These are phyloP conservation scores for Hyaloscypha finlandica DNA, from an alignment of 495 filamentous ascomycete species.

Conservation along the genomic window DNA sequence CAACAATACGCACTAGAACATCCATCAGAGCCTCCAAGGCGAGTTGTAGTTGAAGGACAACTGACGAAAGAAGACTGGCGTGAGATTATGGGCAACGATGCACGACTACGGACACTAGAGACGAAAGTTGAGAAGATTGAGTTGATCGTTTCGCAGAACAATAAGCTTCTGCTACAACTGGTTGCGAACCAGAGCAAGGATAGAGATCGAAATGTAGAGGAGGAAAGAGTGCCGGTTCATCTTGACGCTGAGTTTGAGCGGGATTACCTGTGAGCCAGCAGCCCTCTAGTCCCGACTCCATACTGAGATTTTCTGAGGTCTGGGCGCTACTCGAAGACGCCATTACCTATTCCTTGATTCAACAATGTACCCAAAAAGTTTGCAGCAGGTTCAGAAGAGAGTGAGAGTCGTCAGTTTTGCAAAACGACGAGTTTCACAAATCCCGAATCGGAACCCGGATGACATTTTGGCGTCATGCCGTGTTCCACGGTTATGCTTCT, in stretches of 20 bases:
- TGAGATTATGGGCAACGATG: constrained; percentile 34
- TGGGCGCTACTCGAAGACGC: constrained; percentile 30
- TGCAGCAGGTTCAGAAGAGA: neutral
- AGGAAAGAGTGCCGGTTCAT: constrained; percentile 34
- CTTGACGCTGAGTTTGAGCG: constrained; percentile 36
- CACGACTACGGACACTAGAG: constrained; percentile 28
- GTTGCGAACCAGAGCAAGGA: constrained; percentile 29
- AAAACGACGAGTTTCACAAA: neutral
- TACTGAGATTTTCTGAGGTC: constrained; percentile 27
- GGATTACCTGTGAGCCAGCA: constrained; percentile 33
- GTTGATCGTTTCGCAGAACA: constrained; percentile 31
- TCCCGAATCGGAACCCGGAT: neutral
- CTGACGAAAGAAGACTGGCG: constrained; percentile 34
- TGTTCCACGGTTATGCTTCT: neutral
- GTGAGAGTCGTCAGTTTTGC: neutral
- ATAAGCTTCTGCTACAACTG: constrained; percentile 33
- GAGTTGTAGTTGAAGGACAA: constrained; percentile 31
- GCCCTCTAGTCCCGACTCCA: constrained; percentile 8
- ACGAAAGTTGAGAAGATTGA: constrained; percentile 33
- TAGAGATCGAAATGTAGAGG: constrained; percentile 27
- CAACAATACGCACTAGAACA: constrained; percentile 22
- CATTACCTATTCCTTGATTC: constrained; percentile 26
- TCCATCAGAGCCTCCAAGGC: constrained; percentile 29
- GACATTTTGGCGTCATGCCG: too few species aligned
- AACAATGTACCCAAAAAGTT: neutral